These are phyloP conservation scores for Knufia fluminis DNA, from an alignment of 2,329 filamentous ascomycete species.

Conservation along the genomic window DNA sequence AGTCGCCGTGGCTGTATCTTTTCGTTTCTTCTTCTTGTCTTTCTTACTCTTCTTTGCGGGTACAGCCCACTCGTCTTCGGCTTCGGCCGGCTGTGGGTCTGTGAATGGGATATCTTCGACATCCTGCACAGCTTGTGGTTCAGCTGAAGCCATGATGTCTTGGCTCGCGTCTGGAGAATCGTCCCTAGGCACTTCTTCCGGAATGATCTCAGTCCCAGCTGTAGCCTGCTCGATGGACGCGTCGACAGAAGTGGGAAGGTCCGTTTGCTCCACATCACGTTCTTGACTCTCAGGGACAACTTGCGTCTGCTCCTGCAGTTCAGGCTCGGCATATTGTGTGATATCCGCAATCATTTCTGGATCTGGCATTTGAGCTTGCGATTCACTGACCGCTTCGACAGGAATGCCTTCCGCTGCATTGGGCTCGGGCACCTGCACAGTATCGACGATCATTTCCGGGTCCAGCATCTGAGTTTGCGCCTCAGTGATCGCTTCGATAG, in stretches of 20 bases:
- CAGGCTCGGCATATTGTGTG: too few species aligned
- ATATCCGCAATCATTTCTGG: too few species aligned
- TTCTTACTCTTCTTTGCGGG: slow-evolving; percentile 9
- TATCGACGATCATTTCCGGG: too few species aligned
- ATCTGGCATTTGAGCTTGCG: too few species aligned
- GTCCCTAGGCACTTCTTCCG: background rate
- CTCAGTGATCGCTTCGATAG: too few species aligned
- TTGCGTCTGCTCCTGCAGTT: background rate
- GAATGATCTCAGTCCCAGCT: background rate
- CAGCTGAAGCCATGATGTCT: background rate
- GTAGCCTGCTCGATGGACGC: background rate
- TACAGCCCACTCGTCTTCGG: slow-evolving; percentile 7
- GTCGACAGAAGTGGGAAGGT: background rate
- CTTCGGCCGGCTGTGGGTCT: background rate
- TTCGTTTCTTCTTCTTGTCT: slow-evolving; percentile 13
- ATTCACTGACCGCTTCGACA: too few species aligned
- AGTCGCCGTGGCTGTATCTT: background rate
- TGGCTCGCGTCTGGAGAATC: background rate
- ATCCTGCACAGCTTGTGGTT: background rate
- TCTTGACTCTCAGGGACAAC: background rate
- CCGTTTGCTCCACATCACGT: background rate
- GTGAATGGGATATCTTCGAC: background rate
- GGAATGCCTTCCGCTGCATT: too few species aligned
- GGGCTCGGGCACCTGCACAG: too few species aligned
- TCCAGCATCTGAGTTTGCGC: too few species aligned